Conservation (phyloP, 1,284 basidiomycete species). For the Heterobasidion annosum region DNA sequence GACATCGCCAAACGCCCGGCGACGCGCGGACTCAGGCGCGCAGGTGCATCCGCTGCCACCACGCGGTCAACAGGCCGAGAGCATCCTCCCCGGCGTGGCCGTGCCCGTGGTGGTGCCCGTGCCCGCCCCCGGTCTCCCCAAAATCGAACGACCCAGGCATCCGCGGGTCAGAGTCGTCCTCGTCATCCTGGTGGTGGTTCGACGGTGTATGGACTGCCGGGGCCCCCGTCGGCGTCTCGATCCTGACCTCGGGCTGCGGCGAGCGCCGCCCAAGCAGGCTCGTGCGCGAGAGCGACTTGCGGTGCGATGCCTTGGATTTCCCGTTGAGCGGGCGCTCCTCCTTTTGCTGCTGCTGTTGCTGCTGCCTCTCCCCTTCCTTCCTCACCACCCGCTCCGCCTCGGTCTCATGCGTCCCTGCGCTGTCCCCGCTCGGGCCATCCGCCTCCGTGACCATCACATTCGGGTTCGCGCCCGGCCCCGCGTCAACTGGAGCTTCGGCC, state of each 20-base stretch:
- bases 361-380: neutral
- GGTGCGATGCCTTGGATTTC: neutral
- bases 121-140: neutral
- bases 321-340: neutral
- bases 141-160: constrained; percentile 1
- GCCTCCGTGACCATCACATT: constrained; percentile 12
- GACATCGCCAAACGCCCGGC: neutral
- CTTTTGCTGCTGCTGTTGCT: neutral
- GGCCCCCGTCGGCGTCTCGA: neutral
- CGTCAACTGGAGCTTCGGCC: neutral
- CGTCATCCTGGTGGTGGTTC: constrained; percentile 15
- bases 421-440: constrained; percentile 19
- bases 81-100: neutral
- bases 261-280: no score
- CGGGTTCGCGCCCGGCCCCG: constrained; percentile 3
- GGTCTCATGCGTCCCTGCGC: constrained; percentile 1
- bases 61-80: neutral
- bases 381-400: neutral
- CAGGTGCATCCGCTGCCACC: neutral
- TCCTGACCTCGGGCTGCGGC: neutral
- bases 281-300: no score
- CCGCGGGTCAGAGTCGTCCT: constrained; percentile 2
- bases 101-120: neutral
- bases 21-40: neutral
- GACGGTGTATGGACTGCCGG: neutral